These are phyloP conservation scores for Erigeron philadelphicus DNA, from an alignment of 140 eudicot genomes.

Conservation along the genomic window DNA sequence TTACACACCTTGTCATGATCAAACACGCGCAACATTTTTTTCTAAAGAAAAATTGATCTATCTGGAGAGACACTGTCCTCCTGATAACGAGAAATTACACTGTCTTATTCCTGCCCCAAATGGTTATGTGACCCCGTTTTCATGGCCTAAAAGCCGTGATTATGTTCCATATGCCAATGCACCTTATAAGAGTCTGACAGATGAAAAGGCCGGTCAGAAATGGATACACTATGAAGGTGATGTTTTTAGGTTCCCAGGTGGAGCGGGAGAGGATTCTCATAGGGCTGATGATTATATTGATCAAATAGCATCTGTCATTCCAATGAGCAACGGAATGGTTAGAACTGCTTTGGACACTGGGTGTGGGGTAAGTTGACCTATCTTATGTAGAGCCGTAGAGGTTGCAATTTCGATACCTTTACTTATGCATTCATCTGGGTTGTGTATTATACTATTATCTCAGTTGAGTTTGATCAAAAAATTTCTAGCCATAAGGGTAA, in stretches of 20 bases:
- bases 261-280: not conserved
- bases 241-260: conserved; percentile 3
- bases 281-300: conserved; percentile 18
- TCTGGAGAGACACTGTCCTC: conserved; percentile 12
- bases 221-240: not conserved
- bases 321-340: conserved; percentile 5
- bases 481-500: not conserved
- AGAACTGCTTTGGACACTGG: conserved; percentile 17
- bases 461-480: not conserved
- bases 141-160: conserved; percentile 18
- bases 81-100: conserved; percentile 7
- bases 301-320: conserved; percentile 13
- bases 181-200: conserved; percentile 5
- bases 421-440: not conserved
- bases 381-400: not conserved
- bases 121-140: conserved; percentile 15
- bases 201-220: not conserved
- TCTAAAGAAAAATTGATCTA: conserved; percentile 1
- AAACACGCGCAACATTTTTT: conserved; percentile 1
- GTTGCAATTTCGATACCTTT: not conserved
- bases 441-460: not conserved
- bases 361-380: conserved; percentile 6
- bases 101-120: conserved; percentile 21
- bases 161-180: conserved; percentile 6
- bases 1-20: conserved; percentile 20